Conservation (phyloP, 768 basidiomycete genomes). For the Russula emetica region DNA sequence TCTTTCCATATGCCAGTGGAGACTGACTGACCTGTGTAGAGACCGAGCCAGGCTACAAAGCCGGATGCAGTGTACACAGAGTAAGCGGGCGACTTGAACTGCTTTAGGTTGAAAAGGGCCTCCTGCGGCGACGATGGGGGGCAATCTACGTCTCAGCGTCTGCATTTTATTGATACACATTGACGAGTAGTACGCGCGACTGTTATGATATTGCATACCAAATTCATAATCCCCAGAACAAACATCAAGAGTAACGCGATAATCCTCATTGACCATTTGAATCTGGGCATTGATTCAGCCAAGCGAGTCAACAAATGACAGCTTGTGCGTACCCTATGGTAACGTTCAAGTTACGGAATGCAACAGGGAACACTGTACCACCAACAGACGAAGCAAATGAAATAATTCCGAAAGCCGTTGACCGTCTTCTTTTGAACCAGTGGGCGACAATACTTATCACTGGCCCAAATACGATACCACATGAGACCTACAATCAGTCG, state of each 20-base stretch:
- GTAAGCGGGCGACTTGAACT: conserved; percentile 52
- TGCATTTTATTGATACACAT: conserved; percentile 29
- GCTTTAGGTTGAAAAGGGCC: conserved; percentile 57
- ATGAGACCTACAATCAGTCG: conserved; percentile 28
- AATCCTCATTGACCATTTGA: conserved; percentile 72
- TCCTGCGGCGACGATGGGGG: conserved; percentile 49
- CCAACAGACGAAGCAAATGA: conserved; percentile 67
- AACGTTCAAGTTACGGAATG: conserved; percentile 50
- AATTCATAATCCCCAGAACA: conserved; percentile 50
- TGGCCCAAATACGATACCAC: conserved; percentile 60
- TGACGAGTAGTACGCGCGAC: not conserved
- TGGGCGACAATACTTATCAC: conserved; percentile 58
- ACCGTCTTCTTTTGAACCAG: conserved; percentile 63
- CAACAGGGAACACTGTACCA: conserved; percentile 64
- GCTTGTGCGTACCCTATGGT: conserved; percentile 46
- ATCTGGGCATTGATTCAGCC: conserved; percentile 40
- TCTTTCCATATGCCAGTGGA: not conserved
- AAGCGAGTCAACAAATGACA: not conserved
- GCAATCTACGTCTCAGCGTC: conserved; percentile 44
- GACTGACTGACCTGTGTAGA: conserved; percentile 43
- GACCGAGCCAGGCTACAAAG: conserved; percentile 57
- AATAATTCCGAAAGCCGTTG: conserved; percentile 55
- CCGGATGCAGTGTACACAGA: conserved; percentile 54
- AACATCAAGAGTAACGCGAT: conserved; percentile 59
- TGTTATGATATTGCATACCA: conserved; percentile 36